Evolutionary conservation across 371 early-diverging fungal species (phyloP).

Genomic region (Mortierella sp.): DNA sequence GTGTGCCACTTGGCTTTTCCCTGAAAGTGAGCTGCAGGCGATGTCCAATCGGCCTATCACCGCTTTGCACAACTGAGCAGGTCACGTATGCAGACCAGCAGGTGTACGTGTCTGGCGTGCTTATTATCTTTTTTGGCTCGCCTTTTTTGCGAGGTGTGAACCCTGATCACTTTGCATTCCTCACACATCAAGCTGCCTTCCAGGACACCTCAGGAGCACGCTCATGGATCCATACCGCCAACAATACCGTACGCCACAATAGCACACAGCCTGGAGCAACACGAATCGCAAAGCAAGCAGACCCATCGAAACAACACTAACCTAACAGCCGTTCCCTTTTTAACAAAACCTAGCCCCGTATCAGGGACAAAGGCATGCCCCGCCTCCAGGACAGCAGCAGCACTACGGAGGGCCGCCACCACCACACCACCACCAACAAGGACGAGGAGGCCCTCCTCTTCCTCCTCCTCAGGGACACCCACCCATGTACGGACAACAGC

Average conservation of each 20-base stretch:
- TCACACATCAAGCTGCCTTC: not conserved
- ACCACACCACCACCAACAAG: slow-evolving; percentile 34
- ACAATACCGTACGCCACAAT: slow-evolving; percentile 44
- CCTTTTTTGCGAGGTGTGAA: too few species aligned
- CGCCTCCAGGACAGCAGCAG: slow-evolving; percentile 35
- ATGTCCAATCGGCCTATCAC: too few species aligned
- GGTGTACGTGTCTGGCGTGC: too few species aligned
- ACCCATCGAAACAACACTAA: not conserved
- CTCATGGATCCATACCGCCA: slow-evolving; percentile 54
- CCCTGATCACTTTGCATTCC: too few species aligned
- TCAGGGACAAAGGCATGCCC: slow-evolving; percentile 28
- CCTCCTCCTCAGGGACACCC: slow-evolving; percentile 29
- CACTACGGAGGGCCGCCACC: slow-evolving; percentile 21
- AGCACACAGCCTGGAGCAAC: not conserved
- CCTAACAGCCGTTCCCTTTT: not conserved
- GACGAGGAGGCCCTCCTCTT: slow-evolving; percentile 7
- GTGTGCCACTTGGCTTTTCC: not conserved
- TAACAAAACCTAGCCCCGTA: slow-evolving; percentile 40
- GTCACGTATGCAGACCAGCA: too few species aligned
- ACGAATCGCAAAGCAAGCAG: not conserved
- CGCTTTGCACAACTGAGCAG: too few species aligned
- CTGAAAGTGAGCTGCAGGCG: too few species aligned
- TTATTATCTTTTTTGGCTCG: too few species aligned
- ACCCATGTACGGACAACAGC: slow-evolving; percentile 15
- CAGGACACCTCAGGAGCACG: not conserved